Percentiles rank a stretch among this genome's conserved stretches.
phyloP scores from a whole-genome alignment of 106 monocot species.

The Phalaenopsis aphrodite region DNA sequence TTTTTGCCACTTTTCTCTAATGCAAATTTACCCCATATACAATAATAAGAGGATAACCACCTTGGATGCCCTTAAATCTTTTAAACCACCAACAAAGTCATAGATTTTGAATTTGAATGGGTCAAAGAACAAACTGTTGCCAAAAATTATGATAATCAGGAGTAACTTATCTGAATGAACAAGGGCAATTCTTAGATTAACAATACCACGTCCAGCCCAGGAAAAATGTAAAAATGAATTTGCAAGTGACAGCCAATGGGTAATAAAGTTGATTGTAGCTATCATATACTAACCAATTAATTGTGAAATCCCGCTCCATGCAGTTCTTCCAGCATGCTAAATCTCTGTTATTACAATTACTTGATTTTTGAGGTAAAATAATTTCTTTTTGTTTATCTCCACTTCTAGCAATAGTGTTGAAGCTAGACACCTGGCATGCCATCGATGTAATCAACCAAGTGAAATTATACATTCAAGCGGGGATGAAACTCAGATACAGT shows the following conservation, averaged over 20 bases:
- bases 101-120: slow-evolving; percentile 56
- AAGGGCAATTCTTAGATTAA: background rate
- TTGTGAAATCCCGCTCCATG: slow-evolving; percentile 77
- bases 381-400: slow-evolving; percentile 15
- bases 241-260: background rate
- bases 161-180: background rate
- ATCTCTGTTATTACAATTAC: slow-evolving; percentile 25
- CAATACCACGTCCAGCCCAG: background rate
- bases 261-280: background rate
- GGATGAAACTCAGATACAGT: background rate
- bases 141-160: slow-evolving; percentile 8
- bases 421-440: slow-evolving; percentile 72
- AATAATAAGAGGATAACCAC: slow-evolving; percentile 24
- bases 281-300: slow-evolving; percentile 50
- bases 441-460: slow-evolving; percentile 1
- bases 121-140: slow-evolving; percentile 81
- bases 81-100: slow-evolving; percentile 79
- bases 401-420: slow-evolving; percentile 32
- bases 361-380: slow-evolving; percentile 19
- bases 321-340: slow-evolving; percentile 63
- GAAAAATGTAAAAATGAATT: background rate
- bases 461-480: background rate
- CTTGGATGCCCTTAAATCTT: slow-evolving; percentile 57
- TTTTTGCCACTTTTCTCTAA: too few species aligned
- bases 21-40: background rate